Percentiles rank a stretch among this genome's conserved stretches.
Conservation (phyloP, 2,329 filamentous ascomycete species). For the Rhynchosporium agropyri region DNA sequence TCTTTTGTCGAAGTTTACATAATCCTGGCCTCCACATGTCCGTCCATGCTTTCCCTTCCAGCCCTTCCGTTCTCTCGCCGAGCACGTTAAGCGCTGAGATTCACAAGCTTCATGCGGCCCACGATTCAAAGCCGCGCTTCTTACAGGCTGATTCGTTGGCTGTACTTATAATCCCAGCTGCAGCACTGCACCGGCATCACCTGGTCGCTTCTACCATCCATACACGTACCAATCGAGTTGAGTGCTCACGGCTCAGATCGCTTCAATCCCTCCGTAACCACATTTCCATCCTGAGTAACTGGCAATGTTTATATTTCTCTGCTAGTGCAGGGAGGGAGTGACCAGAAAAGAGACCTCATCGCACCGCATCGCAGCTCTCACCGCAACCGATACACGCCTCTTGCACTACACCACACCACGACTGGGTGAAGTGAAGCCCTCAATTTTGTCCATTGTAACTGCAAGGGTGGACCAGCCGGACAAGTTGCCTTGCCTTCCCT, state of each 20-base stretch:
- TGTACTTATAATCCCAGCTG: conserved; percentile 23
- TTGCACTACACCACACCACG: background rate
- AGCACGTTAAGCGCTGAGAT: conserved; percentile 29
- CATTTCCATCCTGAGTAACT: background rate
- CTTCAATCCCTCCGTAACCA: background rate
- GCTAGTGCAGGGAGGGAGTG: background rate
- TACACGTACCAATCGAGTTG: background rate
- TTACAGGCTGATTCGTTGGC: conserved; percentile 33
- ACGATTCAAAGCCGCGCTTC: conserved; percentile 38
- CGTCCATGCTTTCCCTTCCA: background rate
- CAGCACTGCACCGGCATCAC: conserved; percentile 25
- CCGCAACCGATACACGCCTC: conserved; percentile 16
- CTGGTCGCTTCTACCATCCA: conserved; percentile 14
- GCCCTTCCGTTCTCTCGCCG: background rate
- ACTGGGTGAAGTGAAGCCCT: background rate
- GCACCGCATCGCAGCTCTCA: background rate
- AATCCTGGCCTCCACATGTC: no score
- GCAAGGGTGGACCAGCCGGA: conserved; percentile 27
- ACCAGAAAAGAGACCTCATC: conserved; percentile 7
- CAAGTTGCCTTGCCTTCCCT: conserved; percentile 14
- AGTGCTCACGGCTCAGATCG: background rate
- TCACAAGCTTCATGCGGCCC: conserved; percentile 31
- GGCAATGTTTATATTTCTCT: background rate
- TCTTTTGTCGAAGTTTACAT: no score
- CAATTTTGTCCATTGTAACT: background rate